phyloP scores from a whole-genome alignment of 768 basidiomycete genomes.

The Leccinellum rugosiceps region DNA sequence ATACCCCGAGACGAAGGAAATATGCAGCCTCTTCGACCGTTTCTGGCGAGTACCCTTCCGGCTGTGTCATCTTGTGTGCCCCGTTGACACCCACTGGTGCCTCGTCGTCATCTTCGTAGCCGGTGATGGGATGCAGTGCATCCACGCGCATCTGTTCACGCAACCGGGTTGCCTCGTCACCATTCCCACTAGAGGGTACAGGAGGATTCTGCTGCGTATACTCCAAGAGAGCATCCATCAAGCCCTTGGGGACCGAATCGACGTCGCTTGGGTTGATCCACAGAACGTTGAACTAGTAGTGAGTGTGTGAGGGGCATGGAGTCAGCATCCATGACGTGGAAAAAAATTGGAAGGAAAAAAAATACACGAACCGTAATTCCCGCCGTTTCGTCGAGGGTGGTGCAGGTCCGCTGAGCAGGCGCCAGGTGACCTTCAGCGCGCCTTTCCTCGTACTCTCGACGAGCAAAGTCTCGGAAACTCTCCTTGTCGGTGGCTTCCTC shows the following conservation, averaged over 20 bases:
- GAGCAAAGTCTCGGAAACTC: constrained; percentile 66
- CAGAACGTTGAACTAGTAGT: constrained; percentile 70
- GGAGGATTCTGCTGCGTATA: constrained; percentile 31
- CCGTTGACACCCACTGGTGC: constrained; percentile 18
- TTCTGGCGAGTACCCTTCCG: constrained; percentile 46
- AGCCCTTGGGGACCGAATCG: constrained; percentile 62
- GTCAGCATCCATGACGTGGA: constrained; percentile 5
- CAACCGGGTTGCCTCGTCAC: constrained; percentile 44
- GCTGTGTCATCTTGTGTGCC: constrained; percentile 20
- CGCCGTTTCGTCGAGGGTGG: constrained; percentile 68
- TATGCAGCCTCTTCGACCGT: constrained; percentile 63
- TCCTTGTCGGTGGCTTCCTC: constrained; percentile 47
- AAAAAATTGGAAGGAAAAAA: neutral
- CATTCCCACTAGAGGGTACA: constrained; percentile 3
- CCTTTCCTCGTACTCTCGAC: constrained; percentile 72
- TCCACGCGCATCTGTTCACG: constrained; percentile 74
- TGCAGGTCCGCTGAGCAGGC: constrained; percentile 73
- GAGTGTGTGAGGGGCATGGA: neutral
- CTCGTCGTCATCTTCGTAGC: constrained; percentile 34
- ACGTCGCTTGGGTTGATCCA: constrained; percentile 69
- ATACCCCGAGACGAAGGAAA: constrained; percentile 64
- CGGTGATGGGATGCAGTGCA: constrained; percentile 50
- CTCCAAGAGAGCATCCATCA: constrained; percentile 54
- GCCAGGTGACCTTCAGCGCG: constrained; percentile 68
- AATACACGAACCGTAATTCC: constrained; percentile 47